Evolutionary conservation across 176 grass and related monocot genomes (phyloP).

Genomic region (Triticum urartu): DNA sequence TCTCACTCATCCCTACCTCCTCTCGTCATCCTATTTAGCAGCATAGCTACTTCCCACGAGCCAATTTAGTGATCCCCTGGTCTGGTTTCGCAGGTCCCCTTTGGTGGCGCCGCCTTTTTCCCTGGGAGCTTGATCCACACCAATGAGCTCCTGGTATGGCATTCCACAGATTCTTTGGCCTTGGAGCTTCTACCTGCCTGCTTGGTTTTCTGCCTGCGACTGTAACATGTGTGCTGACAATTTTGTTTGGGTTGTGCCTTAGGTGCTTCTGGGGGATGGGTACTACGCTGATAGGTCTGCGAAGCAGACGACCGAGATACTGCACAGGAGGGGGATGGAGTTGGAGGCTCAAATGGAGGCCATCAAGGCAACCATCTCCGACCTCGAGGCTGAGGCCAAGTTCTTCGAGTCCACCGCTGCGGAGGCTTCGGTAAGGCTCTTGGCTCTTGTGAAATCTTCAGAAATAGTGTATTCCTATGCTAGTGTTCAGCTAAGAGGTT

Average conservation of each 20-base stretch:
- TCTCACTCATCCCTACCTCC: not conserved
- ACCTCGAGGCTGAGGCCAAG: slow-evolving; percentile 56
- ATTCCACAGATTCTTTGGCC: not conserved
- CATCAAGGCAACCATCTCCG: slow-evolving; percentile 67
- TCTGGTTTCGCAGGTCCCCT: slow-evolving; percentile 68
- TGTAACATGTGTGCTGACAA: not conserved
- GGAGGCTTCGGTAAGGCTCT: not conserved
- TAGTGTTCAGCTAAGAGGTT: not conserved
- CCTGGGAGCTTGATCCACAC: slow-evolving; percentile 84
- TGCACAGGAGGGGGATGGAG: slow-evolving; percentile 68
- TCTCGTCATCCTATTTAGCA: not conserved
- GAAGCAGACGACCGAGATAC: slow-evolving; percentile 73
- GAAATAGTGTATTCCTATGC: not conserved
- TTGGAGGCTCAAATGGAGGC: slow-evolving; percentile 69
- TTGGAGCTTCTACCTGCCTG: not conserved
- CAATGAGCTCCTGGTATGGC: slow-evolving; percentile 73
- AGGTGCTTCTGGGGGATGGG: slow-evolving; percentile 92
- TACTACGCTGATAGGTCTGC: slow-evolving; percentile 81
- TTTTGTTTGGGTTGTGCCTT: slow-evolving; percentile 26
- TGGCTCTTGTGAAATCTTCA: not conserved
- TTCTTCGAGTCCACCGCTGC: slow-evolving; percentile 9
- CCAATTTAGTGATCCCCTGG: not conserved
- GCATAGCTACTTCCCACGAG: not conserved
- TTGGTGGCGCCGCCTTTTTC: slow-evolving; percentile 80
- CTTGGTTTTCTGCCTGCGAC: not conserved